Evolutionary conservation across 164 flowering plant species (phyloP), one percentile per base, ranked within the genome.

Genomic region (Saururus chinensis): DNA sequence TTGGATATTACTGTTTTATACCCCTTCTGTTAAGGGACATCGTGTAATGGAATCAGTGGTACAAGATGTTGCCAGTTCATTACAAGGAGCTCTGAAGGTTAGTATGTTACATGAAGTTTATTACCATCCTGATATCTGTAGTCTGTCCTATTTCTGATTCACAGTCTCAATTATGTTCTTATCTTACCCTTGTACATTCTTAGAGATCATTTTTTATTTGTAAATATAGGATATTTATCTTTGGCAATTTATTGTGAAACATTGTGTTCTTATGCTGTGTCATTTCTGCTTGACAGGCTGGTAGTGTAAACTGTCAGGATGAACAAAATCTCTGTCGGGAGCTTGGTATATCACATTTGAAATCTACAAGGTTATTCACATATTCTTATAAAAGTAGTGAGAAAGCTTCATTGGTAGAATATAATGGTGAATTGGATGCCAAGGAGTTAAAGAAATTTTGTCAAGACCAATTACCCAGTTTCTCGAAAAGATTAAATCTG

Each of bases 1-100:
- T 56, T 89, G 96, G 98, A 80, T 92, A 65, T 72, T 92, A 59
- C 62, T 86, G 25, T 77, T 82, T 59, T 76, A 84, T 66, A 64
- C 71, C n/a, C 75, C 95, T 16, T 64, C 76, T 53, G 53, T 61
- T 37, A 76, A 65, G 67, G 80, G 72, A 30, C 66, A 41, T 35
- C 71, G 82, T 35, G 37, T 74, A 40, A 66, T 77, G 68, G 86
- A 88, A 74, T 77, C 88, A 22, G 60, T 80, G 7, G 56, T 85
- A 16, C 76, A 75, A 74, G 96, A 92, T 63, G 86, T 81, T 62
- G 83, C 75, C 40, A 68, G 60, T 60, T 76, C 83, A 60, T 67
- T 92, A 64, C 70, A 84, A 57, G 98, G 96, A 65, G 93, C 89
- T 59, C 9, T 92, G 55, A 82, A 89, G 93, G 98, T 92, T 67